A percentile compares a stretch with the other conserved stretches of the same genome.
Evolutionary conservation across 768 basidiomycete genomes (phyloP).

Genomic region (Termitomyces sp.): DNA sequence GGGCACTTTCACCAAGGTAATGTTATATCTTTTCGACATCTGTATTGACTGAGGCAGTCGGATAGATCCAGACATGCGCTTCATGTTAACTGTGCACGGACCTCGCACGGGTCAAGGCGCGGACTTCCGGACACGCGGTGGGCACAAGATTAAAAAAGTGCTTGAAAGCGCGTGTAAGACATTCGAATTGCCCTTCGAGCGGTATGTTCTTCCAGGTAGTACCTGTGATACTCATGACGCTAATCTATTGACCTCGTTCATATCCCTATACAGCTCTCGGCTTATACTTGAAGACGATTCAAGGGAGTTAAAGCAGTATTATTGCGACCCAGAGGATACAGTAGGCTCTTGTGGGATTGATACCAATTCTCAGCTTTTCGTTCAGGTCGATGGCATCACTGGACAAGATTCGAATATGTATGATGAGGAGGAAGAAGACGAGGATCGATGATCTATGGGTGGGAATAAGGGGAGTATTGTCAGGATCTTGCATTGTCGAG

Average conservation of each 20-base stretch:
- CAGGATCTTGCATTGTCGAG: neutral
- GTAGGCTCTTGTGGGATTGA: slow-evolving; percentile 8
- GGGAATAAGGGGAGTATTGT: neutral
- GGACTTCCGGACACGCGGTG: slow-evolving; percentile 39
- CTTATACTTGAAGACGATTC: slow-evolving; percentile 7
- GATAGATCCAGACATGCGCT: slow-evolving; percentile 16
- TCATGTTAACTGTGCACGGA: slow-evolving; percentile 23
- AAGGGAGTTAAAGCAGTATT: neutral
- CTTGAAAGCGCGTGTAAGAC: slow-evolving; percentile 34
- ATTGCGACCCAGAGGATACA: slow-evolving; percentile 10
- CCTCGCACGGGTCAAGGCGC: slow-evolving; percentile 16
- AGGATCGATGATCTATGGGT: neutral
- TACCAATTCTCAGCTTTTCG: neutral
- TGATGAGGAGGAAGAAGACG: neutral
- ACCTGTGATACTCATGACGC: neutral
- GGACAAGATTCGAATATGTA: neutral
- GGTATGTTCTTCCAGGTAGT: slow-evolving; percentile 15
- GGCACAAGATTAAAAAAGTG: slow-evolving; percentile 35
- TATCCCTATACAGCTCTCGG: slow-evolving; percentile 4
- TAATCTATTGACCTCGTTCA: neutral
- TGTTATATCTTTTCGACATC: neutral
- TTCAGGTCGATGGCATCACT: slow-evolving; percentile 3
- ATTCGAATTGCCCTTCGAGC: slow-evolving; percentile 27
- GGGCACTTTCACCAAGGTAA: neutral
- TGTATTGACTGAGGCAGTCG: neutral